These are phyloP conservation scores for Eimeria acervulina DNA, from an alignment of 169 alveolate genomes.

Conservation along the genomic window DNA sequence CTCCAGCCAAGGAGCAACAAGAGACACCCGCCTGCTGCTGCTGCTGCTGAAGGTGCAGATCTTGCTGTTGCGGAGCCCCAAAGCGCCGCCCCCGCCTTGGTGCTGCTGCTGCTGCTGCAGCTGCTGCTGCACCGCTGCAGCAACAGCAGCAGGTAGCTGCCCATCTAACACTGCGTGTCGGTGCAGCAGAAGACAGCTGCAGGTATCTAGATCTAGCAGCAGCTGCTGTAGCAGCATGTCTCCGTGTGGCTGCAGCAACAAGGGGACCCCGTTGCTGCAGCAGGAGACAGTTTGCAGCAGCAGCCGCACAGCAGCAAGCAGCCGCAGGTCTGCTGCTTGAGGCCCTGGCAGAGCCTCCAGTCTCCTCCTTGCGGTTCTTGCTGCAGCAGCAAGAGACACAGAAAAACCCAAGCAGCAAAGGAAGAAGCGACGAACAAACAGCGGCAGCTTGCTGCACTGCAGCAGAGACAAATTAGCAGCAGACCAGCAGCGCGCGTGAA, in stretches of 20 bases:
- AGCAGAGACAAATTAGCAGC: background rate
- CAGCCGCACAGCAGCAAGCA: conserved; percentile 55
- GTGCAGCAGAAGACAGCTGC: conserved; percentile 55
- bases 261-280: conserved; percentile 34
- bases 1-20: conserved; percentile 7
- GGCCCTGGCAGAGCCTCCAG: conserved; percentile 49
- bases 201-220: background rate
- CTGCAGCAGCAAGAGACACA: conserved; percentile 34
- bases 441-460: background rate
- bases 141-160: conserved; percentile 56
- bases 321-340: conserved; percentile 38
- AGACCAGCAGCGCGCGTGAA: background rate
- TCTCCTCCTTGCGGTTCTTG: conserved; percentile 7
- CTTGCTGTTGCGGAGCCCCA: background rate
- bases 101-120: conserved; percentile 64
- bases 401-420: background rate
- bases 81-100: background rate
- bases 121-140: conserved; percentile 58
- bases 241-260: background rate
- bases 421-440: background rate
- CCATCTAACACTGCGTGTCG: background rate
- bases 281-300: conserved; percentile 29
- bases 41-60: conserved; percentile 27
- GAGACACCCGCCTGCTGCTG: background rate
- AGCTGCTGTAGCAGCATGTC: conserved; percentile 60